These are phyloP conservation scores for Tuber umbilicatum DNA, from an alignment of 495 filamentous ascomycete genomes.

Conservation along the genomic window DNA sequence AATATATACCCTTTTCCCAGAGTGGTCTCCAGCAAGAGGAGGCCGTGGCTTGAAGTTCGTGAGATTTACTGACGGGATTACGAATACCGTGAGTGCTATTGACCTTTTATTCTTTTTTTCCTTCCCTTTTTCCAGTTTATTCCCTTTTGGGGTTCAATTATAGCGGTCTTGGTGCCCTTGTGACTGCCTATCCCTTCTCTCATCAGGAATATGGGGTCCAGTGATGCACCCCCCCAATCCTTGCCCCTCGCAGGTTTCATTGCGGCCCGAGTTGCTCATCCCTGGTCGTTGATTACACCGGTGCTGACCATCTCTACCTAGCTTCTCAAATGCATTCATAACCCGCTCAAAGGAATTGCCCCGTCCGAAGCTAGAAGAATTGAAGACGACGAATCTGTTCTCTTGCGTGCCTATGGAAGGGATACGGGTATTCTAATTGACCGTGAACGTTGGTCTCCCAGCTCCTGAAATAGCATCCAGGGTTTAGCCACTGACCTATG, in stretches of 20 bases:
- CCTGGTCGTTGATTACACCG: neutral
- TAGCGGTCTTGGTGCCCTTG: neutral
- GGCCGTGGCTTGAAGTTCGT: constrained; percentile 67
- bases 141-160: neutral
- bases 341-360: constrained; percentile 57
- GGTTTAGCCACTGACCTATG: neutral
- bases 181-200: constrained; percentile 1
- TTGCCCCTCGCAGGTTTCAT: neutral
- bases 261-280: neutral
- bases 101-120: too few relatives aligned
- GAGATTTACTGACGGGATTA: constrained; percentile 94
- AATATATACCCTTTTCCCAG: constrained; percentile 69
- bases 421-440: constrained; percentile 95
- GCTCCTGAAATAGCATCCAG: neutral
- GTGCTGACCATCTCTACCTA: constrained; percentile 44
- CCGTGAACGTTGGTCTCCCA: constrained; percentile 67
- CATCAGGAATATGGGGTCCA: constrained; percentile 15
- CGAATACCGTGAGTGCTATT: constrained; percentile 67
- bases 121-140: constrained; percentile 6
- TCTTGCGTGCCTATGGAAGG: constrained; percentile 89
- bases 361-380: constrained; percentile 23
- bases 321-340: constrained; percentile 81
- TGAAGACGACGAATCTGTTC: constrained; percentile 75
- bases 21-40: constrained; percentile 69
- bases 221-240: neutral